Evolutionary conservation across 306 rosid genomes (phyloP), one percentile per base, ranked within the genome.

Genomic region (Leucaena leucocephala): DNA sequence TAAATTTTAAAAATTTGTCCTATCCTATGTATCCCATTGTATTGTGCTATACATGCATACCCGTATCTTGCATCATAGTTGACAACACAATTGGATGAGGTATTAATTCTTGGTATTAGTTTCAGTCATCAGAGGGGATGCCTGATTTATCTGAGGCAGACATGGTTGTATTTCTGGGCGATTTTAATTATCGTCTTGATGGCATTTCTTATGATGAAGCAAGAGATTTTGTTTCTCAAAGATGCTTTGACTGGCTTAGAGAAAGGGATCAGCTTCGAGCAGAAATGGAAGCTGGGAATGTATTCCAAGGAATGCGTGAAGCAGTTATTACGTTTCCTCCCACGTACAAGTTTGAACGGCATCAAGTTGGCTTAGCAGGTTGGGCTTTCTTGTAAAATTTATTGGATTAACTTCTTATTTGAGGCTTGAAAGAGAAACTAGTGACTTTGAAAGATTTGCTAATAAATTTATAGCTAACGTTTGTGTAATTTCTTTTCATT

Each of bases 251-350:
- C 79, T 95, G 98, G 98, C 97, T 95, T 45, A 88, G 87, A 87
- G 98, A 95, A 92, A 89, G 80, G 85, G 98, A 95, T 83, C 98
- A 95, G 78, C 98, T 95, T 69, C 95, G 91, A 75, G 92, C 88
- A 71, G 98, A 95, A 88, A 95, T 95, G 98, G 92, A 85, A 77
- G 91, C 97, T 76, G 98, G 98, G 80, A 95, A 95, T 79, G 98
- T 81, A 65, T 95, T 95, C 89, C 98, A 95, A 92, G 98, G 98
- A 79, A 91, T 95, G 98, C 96, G 98, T 35, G 98, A 95, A 85
- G 97, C 98, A 79, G 68, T 75, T 46, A 85, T 95, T 85, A 88
- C 83, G 10, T 95, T 95, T 86, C 98, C 98, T 82, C 98, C 98
- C 71, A 95, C 98, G 7, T 95, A 95, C 89, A 95, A 95, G 88